Evolutionary conservation across 2,329 filamentous ascomycete species (phyloP).

Genomic region (Neonectria magnoliae): DNA sequence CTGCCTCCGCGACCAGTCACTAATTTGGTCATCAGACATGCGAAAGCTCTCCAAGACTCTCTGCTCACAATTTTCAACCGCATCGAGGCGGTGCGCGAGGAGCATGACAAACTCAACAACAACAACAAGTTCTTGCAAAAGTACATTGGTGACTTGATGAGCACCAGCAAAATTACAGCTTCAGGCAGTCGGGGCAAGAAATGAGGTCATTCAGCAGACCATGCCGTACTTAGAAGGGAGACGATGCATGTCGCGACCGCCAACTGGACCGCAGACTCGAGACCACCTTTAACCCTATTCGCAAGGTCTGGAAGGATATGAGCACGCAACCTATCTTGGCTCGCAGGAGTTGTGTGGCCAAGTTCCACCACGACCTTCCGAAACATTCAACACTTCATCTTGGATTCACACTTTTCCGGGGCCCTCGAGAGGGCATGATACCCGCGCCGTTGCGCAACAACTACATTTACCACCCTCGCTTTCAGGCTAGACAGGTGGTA

Average conservation of each 20-base stretch:
- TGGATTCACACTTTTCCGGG: conserved; percentile 37
- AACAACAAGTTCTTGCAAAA: conserved; percentile 98
- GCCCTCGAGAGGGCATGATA: conserved; percentile 44
- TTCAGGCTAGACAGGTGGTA: conserved; percentile 20
- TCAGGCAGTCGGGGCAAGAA: conserved; percentile 64
- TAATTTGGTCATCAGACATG: conserved; percentile 70
- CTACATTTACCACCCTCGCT: conserved; percentile 23
- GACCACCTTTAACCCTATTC: neutral
- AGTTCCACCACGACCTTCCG: conserved; percentile 7
- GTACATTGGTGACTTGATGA: conserved; percentile 96
- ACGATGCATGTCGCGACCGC: neutral
- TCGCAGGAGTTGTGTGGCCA: neutral
- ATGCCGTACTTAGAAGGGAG: neutral
- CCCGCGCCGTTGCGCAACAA: conserved; percentile 41
- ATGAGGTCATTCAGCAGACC: conserved; percentile 47
- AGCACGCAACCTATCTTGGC: neutral
- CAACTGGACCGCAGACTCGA: neutral
- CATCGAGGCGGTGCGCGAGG: conserved; percentile 92
- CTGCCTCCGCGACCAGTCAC: conserved; percentile 19
- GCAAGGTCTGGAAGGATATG: neutral
- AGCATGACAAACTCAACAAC: conserved; percentile 95
- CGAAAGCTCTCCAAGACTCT: conserved; percentile 87
- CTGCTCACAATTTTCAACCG: conserved; percentile 90
- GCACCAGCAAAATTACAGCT: conserved; percentile 78
- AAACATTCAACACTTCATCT: conserved; percentile 28